Evolutionary conservation across 140 eudicot species (phyloP).

Genomic region (Stevia rebaudiana): DNA sequence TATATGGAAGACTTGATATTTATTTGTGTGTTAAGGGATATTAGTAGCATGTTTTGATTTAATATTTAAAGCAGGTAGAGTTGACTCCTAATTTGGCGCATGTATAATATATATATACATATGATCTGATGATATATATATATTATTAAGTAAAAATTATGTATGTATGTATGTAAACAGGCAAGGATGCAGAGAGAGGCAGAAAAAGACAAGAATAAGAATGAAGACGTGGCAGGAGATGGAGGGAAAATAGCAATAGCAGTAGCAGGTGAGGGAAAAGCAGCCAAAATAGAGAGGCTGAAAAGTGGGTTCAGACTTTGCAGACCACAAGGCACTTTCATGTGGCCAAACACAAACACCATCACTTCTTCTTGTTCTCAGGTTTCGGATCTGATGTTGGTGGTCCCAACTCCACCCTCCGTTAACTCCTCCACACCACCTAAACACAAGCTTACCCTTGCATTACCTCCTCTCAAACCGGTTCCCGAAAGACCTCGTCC

Average conservation of each 20-base stretch:
- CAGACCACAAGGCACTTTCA: slow-evolving; percentile 91
- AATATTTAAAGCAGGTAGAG: too few relatives aligned
- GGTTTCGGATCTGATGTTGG: slow-evolving; percentile 47
- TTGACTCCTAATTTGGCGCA: too few relatives aligned
- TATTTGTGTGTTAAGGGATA: too few relatives aligned
- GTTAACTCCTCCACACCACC: slow-evolving; percentile 59
- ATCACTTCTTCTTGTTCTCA: slow-evolving; percentile 27
- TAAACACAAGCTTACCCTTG: slow-evolving; percentile 18
- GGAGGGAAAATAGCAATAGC: slow-evolving; percentile 21
- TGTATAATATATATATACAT: too few relatives aligned
- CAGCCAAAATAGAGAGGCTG: slow-evolving; percentile 75
- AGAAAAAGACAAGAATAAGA: slow-evolving; percentile 9
- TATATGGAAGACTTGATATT: too few relatives aligned
- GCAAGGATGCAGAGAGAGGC: slow-evolving; percentile 28
- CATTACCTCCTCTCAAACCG: slow-evolving; percentile 52
- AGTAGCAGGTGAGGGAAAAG: slow-evolving; percentile 48
- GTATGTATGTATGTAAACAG: too few relatives aligned
- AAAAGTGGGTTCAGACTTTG: slow-evolving; percentile 97
- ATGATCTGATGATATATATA: too few relatives aligned
- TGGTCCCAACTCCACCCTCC: slow-evolving; percentile 88
- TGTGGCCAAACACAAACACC: slow-evolving; percentile 62
- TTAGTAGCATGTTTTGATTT: too few relatives aligned
- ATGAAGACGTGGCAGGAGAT: slow-evolving; percentile 17
- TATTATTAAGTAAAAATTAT: too few relatives aligned
- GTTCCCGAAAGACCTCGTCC: slow-evolving; percentile 64